These are phyloP conservation scores for Alternaria arbusti DNA, from an alignment of 2,329 filamentous ascomycete species.

Conservation along the genomic window DNA sequence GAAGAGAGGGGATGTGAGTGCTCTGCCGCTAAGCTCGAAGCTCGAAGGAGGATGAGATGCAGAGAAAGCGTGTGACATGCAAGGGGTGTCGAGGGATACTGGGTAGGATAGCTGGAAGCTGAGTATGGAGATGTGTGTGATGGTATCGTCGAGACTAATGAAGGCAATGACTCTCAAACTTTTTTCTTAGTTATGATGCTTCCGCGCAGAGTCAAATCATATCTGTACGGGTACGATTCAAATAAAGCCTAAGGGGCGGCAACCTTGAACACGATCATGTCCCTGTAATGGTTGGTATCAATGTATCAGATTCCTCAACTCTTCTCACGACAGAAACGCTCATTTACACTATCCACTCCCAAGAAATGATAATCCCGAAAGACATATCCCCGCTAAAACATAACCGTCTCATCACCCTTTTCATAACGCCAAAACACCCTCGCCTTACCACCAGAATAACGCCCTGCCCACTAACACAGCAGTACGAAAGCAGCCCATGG, in stretches of 20 bases:
- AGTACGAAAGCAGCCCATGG: neutral
- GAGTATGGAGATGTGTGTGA: neutral
- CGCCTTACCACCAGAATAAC: neutral
- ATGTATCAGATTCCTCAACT: neutral
- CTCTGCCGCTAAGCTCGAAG: neutral
- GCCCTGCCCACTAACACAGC: neutral
- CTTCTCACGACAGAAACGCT: neutral
- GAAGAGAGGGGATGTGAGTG: neutral
- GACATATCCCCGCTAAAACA: neutral
- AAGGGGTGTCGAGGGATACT: neutral
- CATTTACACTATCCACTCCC: neutral
- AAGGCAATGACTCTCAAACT: neutral
- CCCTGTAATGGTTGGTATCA: neutral
- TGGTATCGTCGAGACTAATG: neutral
- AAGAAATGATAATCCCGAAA: neutral
- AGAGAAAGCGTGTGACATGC: neutral
- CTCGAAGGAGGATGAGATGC: neutral
- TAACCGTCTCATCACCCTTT: neutral
- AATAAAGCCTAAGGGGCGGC: neutral
- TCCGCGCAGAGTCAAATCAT: neutral
- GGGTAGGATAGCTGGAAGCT: neutral
- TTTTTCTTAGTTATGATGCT: fast-evolving
- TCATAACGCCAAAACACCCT: neutral
- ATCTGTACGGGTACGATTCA: neutral
- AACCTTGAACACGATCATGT: too few species aligned